These are phyloP conservation scores for Tolypocladium tropicale DNA, from an alignment of 2,329 filamentous ascomycete genomes.

Conservation along the genomic window DNA sequence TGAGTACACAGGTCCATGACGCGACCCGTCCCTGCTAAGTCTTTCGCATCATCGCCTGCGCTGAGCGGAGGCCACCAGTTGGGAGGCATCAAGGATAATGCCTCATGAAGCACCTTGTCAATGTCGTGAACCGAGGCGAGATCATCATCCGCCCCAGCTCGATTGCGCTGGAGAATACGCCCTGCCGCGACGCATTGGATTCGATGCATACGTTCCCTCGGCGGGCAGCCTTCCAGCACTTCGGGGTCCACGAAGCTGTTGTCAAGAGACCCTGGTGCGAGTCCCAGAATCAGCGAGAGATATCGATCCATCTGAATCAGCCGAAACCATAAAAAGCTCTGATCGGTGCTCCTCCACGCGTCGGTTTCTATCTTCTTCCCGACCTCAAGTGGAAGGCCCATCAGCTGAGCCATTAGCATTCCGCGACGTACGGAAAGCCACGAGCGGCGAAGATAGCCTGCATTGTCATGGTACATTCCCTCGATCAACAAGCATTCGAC, in stretches of 20 bases:
- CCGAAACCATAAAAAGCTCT: conserved; percentile 24
- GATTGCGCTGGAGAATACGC: conserved; percentile 11
- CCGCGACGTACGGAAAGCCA: conserved; percentile 27
- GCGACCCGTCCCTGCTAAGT: conserved; percentile 17
- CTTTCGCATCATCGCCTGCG: conserved; percentile 6
- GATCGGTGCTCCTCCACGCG: not conserved
- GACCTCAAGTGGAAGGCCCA: conserved; percentile 5
- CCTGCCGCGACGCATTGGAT: not conserved
- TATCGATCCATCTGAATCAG: conserved; percentile 25
- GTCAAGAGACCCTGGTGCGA: conserved; percentile 20
- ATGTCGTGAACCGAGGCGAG: not conserved
- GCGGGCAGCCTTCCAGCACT: conserved; percentile 10
- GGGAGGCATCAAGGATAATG: conserved; percentile 18
- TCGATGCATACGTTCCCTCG: conserved; percentile 17
- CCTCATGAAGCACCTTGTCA: conserved; percentile 20
- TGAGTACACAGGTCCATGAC: conserved; percentile 21
- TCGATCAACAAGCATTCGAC: conserved; percentile 41
- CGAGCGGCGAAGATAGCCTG: conserved; percentile 32
- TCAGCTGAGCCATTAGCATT: conserved; percentile 11
- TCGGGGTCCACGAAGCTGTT: conserved; percentile 9
- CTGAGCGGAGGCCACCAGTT: conserved; percentile 26
- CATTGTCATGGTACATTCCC: conserved; percentile 33
- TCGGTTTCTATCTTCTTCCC: too few relatives aligned
- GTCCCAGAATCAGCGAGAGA: conserved; percentile 28
- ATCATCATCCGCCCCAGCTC: not conserved